Evolutionary conservation across 371 early-diverging fungal genomes (phyloP).

Genomic region (Capillidium rhysosporum): DNA sequence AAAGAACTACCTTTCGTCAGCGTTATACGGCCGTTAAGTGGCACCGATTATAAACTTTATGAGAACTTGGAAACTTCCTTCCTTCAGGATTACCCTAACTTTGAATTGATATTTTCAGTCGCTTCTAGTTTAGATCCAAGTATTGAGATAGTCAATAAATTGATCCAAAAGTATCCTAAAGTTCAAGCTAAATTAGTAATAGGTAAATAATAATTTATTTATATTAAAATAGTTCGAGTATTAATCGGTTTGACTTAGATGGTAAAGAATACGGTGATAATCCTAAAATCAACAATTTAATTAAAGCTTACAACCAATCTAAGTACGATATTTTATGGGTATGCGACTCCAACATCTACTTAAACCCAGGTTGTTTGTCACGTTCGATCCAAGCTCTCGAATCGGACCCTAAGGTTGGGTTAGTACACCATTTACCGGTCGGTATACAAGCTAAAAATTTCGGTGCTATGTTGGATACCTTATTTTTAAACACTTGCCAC

Average conservation of each 20-base stretch:
- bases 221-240: background rate
- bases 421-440: constrained; percentile 82
- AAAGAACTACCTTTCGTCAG: background rate
- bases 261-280: constrained; percentile 53
- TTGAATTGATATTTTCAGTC: constrained; percentile 73
- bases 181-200: constrained; percentile 54
- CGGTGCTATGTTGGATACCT: constrained; percentile 65
- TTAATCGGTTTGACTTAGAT: constrained; percentile 21
- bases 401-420: constrained; percentile 47
- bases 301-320: constrained; percentile 52
- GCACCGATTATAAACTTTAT: constrained; percentile 58
- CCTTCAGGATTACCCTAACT: constrained; percentile 53
- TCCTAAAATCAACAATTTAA: constrained; percentile 90
- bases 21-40: constrained; percentile 80
- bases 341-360: constrained; percentile 71
- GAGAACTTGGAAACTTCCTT: constrained; percentile 67
- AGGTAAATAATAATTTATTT: constrained; percentile 24
- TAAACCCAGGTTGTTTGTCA: constrained; percentile 48
- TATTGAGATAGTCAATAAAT: constrained; percentile 36
- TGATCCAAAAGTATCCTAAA: constrained; percentile 42
- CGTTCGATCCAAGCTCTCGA: constrained; percentile 51
- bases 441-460: constrained; percentile 46
- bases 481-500: constrained; percentile 75
- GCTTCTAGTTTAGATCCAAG: constrained; percentile 58
- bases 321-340: constrained; percentile 86